Evolutionary conservation across 352 stramenopile species (phyloP).

Genomic region (Aphanomyces stellatus): DNA sequence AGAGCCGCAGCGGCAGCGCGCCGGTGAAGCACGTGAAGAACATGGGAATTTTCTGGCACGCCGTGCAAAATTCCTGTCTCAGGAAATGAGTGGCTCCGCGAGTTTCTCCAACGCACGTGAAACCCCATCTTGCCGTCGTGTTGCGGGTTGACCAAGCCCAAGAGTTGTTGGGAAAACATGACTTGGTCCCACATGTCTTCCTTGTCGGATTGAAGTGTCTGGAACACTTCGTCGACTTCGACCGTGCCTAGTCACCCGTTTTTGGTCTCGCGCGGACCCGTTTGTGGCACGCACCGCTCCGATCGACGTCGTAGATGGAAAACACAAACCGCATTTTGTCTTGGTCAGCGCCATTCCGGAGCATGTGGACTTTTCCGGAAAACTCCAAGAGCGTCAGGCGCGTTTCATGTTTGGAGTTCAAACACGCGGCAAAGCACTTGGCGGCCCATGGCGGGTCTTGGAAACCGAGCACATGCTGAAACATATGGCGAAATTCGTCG

Average conservation of each 20-base stretch:
- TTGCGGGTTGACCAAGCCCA: conserved; percentile 1
- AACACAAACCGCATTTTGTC: conserved; percentile 13
- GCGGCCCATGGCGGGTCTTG: neutral
- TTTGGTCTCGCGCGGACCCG: neutral
- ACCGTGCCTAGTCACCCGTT: neutral
- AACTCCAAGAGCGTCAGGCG: conserved; percentile 1
- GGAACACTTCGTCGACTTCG: conserved; percentile 15
- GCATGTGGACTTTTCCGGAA: neutral
- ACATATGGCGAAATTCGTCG: neutral
- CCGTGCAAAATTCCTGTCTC: conserved; percentile 10
- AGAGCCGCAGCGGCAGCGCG: conserved; percentile 1
- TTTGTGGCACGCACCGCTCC: neutral
- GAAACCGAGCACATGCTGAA: neutral
- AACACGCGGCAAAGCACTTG: conserved; percentile 3
- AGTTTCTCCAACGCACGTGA: neutral
- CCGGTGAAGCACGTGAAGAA: conserved; percentile 18
- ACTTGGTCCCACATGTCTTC: conserved; percentile 18
- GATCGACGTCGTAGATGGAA: conserved; percentile 12
- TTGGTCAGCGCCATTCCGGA: neutral
- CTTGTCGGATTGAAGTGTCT: conserved; percentile 10
- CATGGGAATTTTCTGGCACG: conserved; percentile 12
- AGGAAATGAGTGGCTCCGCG: neutral
- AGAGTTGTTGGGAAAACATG: conserved; percentile 2
- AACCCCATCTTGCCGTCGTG: conserved; percentile 9
- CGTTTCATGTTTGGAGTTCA: neutral